Percentiles rank a stretch among this genome's conserved stretches.
phyloP scores from a whole-genome alignment of 306 rosid genomes.

The Crataegus laevigata region DNA sequence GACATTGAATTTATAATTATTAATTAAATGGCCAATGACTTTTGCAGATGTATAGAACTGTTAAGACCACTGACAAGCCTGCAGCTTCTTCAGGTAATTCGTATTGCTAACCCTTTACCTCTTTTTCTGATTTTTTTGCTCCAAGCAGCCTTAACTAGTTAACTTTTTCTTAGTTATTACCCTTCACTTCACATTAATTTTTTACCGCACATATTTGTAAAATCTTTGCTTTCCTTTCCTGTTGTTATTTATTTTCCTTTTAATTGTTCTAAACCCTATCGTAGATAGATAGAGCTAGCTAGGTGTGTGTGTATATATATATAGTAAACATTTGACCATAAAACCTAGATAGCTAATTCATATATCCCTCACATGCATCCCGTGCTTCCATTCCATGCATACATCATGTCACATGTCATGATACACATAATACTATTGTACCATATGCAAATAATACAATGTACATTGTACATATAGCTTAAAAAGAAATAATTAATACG shows the following conservation, averaged over 20 bases:
- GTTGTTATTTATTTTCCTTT: neutral
- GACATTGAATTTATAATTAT: neutral
- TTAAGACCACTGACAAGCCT: constrained; percentile 92
- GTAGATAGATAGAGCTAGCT: neutral
- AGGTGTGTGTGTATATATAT: no score
- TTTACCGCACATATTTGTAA: neutral
- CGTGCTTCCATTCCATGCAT: neutral
- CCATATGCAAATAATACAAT: neutral
- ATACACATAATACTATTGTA: neutral
- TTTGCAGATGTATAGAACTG: constrained; percentile 91
- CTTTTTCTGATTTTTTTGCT: neutral
- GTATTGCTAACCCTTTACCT: constrained; percentile 34
- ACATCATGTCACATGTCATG: neutral
- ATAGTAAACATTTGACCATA: neutral
- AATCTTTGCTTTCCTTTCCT: neutral
- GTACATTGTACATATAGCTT: neutral
- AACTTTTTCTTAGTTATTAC: neutral
- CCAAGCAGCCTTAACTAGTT: neutral
- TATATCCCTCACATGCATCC: neutral
- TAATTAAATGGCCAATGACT: neutral
- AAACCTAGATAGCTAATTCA: neutral
- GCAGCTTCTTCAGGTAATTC: constrained; percentile 95
- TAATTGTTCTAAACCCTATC: neutral
- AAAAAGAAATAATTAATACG: neutral
- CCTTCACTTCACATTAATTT: neutral